phyloP scores from a whole-genome alignment of 805 yeast species.

The Hanseniaspora pseudoguilliermondii region DNA sequence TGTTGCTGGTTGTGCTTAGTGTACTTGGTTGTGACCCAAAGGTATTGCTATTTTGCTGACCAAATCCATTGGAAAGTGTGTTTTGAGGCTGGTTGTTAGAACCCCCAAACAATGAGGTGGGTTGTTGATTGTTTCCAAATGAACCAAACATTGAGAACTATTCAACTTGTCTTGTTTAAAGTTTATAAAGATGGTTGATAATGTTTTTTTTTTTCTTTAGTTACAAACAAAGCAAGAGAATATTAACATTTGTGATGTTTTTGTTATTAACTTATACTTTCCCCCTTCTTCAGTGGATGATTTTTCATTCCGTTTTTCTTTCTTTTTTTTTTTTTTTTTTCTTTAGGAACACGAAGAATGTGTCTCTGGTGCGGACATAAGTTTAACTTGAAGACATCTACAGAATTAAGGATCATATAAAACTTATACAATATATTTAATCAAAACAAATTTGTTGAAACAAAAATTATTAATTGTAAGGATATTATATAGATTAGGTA shows the following conservation, averaged over 20 bases:
- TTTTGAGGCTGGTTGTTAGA: neutral
- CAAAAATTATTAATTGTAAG: no score
- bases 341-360: no score
- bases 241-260: no score
- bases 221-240: neutral
- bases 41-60: conserved; percentile 1
- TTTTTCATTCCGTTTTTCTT: no score
- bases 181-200: no score
- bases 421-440: no score
- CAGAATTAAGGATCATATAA: no score
- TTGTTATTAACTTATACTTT: neutral
- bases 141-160: neutral
- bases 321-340: no score
- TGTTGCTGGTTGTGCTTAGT: neutral
- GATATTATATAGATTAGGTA: neutral
- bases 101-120: neutral
- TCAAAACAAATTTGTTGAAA: no score
- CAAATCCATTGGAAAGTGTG: neutral
- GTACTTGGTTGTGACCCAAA: conserved; percentile 1
- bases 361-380: no score
- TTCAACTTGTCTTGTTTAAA: neutral
- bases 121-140: neutral
- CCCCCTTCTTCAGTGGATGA: neutral
- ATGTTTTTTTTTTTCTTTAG: neutral
- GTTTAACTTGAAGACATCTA: no score